Evolutionary conservation across 148 eudicot genomes (phyloP).

Genomic region (Selenicereus undatus): DNA sequence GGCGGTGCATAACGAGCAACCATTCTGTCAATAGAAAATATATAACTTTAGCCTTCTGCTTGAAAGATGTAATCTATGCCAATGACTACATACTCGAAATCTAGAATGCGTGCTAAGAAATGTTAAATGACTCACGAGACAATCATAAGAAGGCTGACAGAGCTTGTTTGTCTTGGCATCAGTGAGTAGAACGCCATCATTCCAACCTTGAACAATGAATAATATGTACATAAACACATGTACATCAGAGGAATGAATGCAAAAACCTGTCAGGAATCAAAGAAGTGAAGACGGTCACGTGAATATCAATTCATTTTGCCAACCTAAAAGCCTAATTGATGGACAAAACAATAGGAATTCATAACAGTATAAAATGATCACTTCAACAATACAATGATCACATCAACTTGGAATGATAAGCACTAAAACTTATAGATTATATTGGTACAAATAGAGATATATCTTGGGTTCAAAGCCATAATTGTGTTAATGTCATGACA

Average conservation of each 20-base stretch:
- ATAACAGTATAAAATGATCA: not conserved
- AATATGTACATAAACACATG: conserved; percentile 95
- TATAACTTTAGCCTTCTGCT: not conserved
- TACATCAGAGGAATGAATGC: conserved; percentile 90
- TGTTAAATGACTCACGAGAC: conserved; percentile 71
- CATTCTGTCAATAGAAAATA: conserved; percentile 55
- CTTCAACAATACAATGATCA: no score
- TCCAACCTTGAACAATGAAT: conserved; percentile 77
- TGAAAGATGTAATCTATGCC: not conserved
- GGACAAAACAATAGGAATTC: not conserved
- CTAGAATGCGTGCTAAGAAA: conserved; percentile 11
- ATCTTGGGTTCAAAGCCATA: no score
- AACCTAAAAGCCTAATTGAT: not conserved
- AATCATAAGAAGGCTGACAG: conserved; percentile 90
- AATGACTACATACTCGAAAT: not conserved
- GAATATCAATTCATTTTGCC: not conserved
- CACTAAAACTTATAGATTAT: no score
- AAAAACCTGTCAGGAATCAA: conserved; percentile 46
- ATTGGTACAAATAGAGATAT: no score
- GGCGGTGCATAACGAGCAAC: conserved; percentile 99
- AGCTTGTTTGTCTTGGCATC: conserved; percentile 91
- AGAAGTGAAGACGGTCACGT: not conserved
- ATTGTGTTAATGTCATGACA: no score
- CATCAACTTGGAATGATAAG: no score
- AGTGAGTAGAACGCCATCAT: conserved; percentile 86